Percentiles rank a stretch among this genome's conserved stretches.
Conservation (phyloP, 1,284 basidiomycete species). For the Testicularia cyperi region DNA sequence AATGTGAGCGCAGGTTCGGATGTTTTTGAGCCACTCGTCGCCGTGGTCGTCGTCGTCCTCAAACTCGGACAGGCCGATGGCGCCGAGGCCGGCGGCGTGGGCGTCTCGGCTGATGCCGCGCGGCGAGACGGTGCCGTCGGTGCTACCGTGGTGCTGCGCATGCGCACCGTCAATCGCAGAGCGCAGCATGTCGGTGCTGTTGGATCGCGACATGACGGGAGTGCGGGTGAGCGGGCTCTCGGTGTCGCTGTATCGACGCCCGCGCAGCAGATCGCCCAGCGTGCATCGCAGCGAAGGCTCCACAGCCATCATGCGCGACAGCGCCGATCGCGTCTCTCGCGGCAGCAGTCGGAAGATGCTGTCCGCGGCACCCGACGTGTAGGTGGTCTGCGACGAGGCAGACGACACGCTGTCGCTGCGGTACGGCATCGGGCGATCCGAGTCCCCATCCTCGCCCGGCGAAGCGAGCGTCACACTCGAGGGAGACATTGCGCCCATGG, state of each 20-base stretch:
- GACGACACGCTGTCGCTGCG: slow-evolving; percentile 62
- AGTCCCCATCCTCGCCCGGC: slow-evolving; percentile 28
- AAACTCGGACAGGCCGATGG: slow-evolving; percentile 43
- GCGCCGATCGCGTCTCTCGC: slow-evolving; percentile 73
- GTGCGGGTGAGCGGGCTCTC: slow-evolving; percentile 51
- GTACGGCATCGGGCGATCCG: slow-evolving; percentile 38
- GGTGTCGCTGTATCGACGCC: slow-evolving; percentile 61
- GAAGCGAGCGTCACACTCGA: slow-evolving; percentile 27
- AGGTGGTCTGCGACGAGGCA: slow-evolving; percentile 69
- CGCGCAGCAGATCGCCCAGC: slow-evolving; percentile 85
- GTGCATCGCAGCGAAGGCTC: slow-evolving; percentile 88
- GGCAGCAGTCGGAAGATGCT: slow-evolving; percentile 96
- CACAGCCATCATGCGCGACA: slow-evolving; percentile 90
- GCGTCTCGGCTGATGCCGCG: slow-evolving; percentile 30
- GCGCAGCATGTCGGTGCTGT: slow-evolving; percentile 40
- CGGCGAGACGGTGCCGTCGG: slow-evolving; percentile 15
- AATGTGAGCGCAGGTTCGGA: slow-evolving; percentile 57
- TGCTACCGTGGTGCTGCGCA: background rate
- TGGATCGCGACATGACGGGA: slow-evolving; percentile 49
- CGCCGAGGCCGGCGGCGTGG: slow-evolving; percentile 31
- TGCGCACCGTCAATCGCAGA: slow-evolving; percentile 26
- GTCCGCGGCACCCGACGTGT: slow-evolving; percentile 81
- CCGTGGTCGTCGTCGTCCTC: slow-evolving; percentile 60
- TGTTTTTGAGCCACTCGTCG: slow-evolving; percentile 61
- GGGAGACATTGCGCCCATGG: no score